Base-by-base conservation (phyloP, 192 early-diverging fungal genomes). In the Coemansia sp. region DNA sequence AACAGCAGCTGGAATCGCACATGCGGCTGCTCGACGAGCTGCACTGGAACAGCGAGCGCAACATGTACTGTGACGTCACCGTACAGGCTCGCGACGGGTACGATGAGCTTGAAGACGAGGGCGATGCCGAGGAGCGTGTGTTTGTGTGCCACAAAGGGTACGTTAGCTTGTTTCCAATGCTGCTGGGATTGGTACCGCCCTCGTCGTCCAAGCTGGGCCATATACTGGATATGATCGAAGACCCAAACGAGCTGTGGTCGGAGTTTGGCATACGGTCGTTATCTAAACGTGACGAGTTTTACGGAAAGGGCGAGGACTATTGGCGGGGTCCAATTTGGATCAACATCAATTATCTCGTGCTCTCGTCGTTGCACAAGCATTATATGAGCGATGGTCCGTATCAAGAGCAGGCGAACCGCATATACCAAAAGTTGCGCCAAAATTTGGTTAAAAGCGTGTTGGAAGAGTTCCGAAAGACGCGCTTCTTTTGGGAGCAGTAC, bases 281-380 rank as follows among this genome's bases (percentile, higher is more conserved):
- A 43, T 89, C 89, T 0, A 82, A 70, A 22, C 70, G 69, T 19
- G 86, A 90, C 67, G 63, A 70, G 25, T 88, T 76, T 47, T 94
- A 86, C 66, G 88, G 87, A 3, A 88, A 87, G 3, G 92, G 87
- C 60, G 96, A 98, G 74, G 91, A 94, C 71, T 98, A 98, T 74
- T 98, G 94, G 96, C 84, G 90, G 57, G 96, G 94, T 2, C 91
- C 93, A 1, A 86, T 95, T 29, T 98, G 96, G 96, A 86, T 95
- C 58, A 95, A 95, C 61, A 79, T 93, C 57, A 94, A 96, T 72
- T 98, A 96, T 68, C 73, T 98, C 19, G 84, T 87, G 1, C 67
- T 95, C 23, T 81, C 86, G 26, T 83, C 88, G 35, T 72, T 98
- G 61, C 77, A 90, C 62, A 85, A 83, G 71, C 85, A 85, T 50